Evolutionary conservation across 768 basidiomycete species (phyloP), one percentile per base, ranked within the genome.

Genomic region (Suillus discolor): DNA sequence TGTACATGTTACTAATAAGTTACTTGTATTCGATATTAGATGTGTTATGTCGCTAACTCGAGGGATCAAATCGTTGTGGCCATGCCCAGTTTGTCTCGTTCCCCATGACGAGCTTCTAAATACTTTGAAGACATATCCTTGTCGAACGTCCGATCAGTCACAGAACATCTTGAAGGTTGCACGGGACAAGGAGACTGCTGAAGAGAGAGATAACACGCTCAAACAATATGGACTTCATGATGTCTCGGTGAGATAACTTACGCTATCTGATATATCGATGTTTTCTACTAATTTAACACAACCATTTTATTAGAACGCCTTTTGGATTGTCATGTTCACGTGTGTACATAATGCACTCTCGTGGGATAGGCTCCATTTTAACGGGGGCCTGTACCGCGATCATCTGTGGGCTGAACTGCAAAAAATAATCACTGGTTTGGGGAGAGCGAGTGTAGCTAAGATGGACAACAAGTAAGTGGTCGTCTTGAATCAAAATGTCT

Each of bases 391-490:
- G 20, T 45, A 45, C 20, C 20, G 8, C 2, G 8, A 45, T 18
- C 44, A 45, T 45, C 4, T 45, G 44, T 45, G 20, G 44, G 44
- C 44, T 1, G 8, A n/a, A 45, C 20, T 45, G 20, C 44, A 45
- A 4, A n/a, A 8, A 7, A 2, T 42, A 8, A 42, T 42, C 16
- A 0, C 6, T 18, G 2, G 16, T 42, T 6, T 42, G 0, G 16
- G 41, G 16, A 42, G 41, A 42, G 41, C 41, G 7, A 42, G 16
- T 18, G 44, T 45, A 18, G 41, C 41, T 2, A 0, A 42, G 41
- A 42, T 72, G 18, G 49, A 70, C 25, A 31, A 71, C 25, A 70
- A 42, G 41, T 42, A 42, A 42, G 41, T 42, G 28, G 2, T 28
- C 2, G 3, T 3, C 16, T 16, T 7, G 0, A 42, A 42, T 3